phyloP scores from a whole-genome alignment of 176 grass and related monocot genomes.

The Zoysia pacifica region DNA sequence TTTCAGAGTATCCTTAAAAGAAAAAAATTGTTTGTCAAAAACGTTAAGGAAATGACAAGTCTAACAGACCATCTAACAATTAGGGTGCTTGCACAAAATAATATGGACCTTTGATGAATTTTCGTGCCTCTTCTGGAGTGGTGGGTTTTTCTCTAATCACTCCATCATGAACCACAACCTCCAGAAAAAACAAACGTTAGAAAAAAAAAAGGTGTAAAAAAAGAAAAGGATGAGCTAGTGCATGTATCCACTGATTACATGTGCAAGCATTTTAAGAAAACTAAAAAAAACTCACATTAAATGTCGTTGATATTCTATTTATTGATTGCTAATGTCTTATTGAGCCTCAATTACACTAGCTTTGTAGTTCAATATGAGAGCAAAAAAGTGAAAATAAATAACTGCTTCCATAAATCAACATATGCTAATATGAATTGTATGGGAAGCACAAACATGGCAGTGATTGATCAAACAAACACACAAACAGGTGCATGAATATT shows the following conservation, averaged over 20 bases:
- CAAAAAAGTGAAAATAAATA: neutral
- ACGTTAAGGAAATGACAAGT: constrained; percentile 5
- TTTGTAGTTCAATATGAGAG: neutral
- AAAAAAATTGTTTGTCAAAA: constrained; percentile 18
- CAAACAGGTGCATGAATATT: neutral
- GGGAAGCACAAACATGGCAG: neutral
- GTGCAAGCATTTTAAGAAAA: neutral
- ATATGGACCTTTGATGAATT: constrained; percentile 84
- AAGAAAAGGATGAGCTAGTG: constrained; percentile 15
- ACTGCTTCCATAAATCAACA: neutral
- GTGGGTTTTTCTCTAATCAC: constrained; percentile 96
- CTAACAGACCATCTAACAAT: constrained; percentile 21
- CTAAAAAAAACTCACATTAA: constrained; percentile 20
- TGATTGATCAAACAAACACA: constrained; percentile 1
- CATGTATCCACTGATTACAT: neutral
- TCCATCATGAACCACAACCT: constrained; percentile 96
- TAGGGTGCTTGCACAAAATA: constrained; percentile 19
- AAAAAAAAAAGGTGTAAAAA: neutral
- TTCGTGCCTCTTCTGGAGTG: constrained; percentile 70
- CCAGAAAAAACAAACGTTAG: constrained; percentile 33
- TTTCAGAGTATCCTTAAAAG: constrained; percentile 77
- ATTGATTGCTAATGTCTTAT: neutral
- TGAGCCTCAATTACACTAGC: neutral
- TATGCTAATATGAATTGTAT: constrained; percentile 1
- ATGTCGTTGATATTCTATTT: neutral